phyloP scores from a whole-genome alignment of 1,284 basidiomycete genomes.

The Pascua guehoae region DNA sequence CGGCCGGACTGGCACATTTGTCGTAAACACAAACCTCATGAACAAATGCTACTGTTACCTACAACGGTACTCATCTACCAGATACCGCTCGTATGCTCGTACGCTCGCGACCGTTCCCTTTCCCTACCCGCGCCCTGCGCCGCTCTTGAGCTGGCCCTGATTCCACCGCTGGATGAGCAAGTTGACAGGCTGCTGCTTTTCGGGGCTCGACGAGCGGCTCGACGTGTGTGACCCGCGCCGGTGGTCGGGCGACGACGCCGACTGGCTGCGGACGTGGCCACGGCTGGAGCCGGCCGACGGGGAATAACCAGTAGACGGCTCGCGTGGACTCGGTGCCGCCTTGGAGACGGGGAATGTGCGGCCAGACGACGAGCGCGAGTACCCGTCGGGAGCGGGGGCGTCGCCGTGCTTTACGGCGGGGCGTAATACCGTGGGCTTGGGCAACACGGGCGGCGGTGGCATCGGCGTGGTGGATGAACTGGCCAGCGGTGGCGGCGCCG shows the following conservation, averaged over 20 bases:
- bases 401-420: conserved; percentile 16
- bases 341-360: conserved; percentile 28
- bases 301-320: too few species aligned
- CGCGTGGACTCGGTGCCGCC: too few species aligned
- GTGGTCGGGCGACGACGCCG: background rate
- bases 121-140: background rate
- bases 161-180: conserved; percentile 43
- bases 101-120: background rate
- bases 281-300: background rate
- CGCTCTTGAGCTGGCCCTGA: conserved; percentile 5
- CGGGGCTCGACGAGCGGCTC: conserved; percentile 27
- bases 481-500: conserved; percentile 4
- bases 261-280: background rate
- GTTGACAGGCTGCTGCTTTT: conserved; percentile 45
- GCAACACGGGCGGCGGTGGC: conserved; percentile 1
- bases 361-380: conserved; percentile 29
- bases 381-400: conserved; percentile 15
- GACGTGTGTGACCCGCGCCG: background rate
- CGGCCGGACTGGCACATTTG: too few species aligned
- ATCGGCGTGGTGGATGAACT: background rate
- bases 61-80: too few species aligned
- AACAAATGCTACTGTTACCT: too few species aligned
- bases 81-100: too few species aligned
- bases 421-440: conserved; percentile 8
- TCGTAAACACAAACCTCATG: too few species aligned